Base-by-base conservation (phyloP, 805 yeast species). In the Candida peoriensis region DNA sequence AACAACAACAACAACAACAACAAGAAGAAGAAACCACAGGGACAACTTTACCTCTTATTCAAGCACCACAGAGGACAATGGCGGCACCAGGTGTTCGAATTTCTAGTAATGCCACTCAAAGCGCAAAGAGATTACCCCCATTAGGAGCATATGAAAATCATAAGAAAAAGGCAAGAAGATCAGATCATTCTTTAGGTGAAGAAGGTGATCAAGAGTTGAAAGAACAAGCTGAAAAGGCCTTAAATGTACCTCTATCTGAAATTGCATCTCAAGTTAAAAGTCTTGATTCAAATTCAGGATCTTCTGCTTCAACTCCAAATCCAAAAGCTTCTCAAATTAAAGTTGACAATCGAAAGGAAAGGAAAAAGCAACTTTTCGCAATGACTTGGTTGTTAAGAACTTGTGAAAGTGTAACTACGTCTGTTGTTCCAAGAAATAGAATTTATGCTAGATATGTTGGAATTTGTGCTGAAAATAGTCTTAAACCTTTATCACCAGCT, bases 341-440 rank as follows among this genome's bases (percentile, higher is more conserved):
- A 20, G 18, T 19, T 8, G 64, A 63, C 42, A 60, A 55, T 32
- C 50, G 46, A 20, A 66, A 64, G 31, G 86, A 81, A 46, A 65
- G 76, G 37, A 81, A 76, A 49, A 70, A 79, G 34, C 96, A 86
- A 55, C 64, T 84, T 1, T 84, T 85, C 57, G 96, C 89, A 10
- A 72, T 86, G 74, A 74, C 82, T 3, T 85, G 94, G 84, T 64
- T 88, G 28, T 66, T 81, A 60, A 75, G 77, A 47, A 68, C 78
- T 18, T 86, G 84, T 47, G 71, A 69, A 39, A 50, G 67, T 6
- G 57, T 66, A 29, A 61, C 61, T 5, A 68, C 66, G 19, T 65
- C 78, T 15, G 78, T 72, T 26, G 77, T 80, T 24, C 85, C 84
- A 22, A 61, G 88, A 36, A 78, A 76, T 44, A 60, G 78, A 28